Evolutionary conservation across 495 filamentous ascomycete genomes (phyloP).

Genomic region (Letharia columbiana): DNA sequence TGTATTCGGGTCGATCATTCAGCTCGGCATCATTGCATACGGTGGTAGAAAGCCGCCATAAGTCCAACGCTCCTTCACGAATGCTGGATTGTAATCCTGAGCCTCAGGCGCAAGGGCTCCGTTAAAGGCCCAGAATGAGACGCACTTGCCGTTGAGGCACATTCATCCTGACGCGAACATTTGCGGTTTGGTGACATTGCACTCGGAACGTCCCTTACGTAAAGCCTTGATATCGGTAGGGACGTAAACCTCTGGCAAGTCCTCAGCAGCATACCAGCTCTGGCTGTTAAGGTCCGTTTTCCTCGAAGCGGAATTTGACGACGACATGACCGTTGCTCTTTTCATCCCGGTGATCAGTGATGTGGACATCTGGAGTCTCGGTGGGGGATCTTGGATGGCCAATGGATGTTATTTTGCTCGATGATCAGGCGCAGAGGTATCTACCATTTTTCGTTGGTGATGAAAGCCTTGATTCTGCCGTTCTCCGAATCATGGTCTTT

Average conservation of each 20-base stretch:
- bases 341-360: conserved; percentile 71
- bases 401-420: conserved; percentile 43
- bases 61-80: conserved; percentile 41
- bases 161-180: conserved; percentile 58
- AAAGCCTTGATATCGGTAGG: conserved; percentile 27
- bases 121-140: conserved; percentile 44
- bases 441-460: conserved; percentile 30
- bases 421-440: conserved; percentile 50
- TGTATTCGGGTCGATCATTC: not conserved
- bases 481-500: conserved; percentile 37
- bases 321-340: conserved; percentile 36
- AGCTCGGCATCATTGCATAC: conserved; percentile 33
- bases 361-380: conserved; percentile 46
- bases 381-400: conserved; percentile 43
- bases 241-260: conserved; percentile 23
- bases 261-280: conserved; percentile 64
- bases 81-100: conserved; percentile 49
- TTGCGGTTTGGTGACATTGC: conserved; percentile 32
- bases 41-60: conserved; percentile 34
- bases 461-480: conserved; percentile 31
- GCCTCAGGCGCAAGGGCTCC: conserved; percentile 24
- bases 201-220: conserved; percentile 33
- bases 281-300: conserved; percentile 49
- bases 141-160: conserved; percentile 54
- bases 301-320: conserved; percentile 58